Evolutionary conservation across 208 protist genomes (phyloP), one percentile per base, ranked within the genome.

Genomic region (Trichomonas tenax): DNA sequence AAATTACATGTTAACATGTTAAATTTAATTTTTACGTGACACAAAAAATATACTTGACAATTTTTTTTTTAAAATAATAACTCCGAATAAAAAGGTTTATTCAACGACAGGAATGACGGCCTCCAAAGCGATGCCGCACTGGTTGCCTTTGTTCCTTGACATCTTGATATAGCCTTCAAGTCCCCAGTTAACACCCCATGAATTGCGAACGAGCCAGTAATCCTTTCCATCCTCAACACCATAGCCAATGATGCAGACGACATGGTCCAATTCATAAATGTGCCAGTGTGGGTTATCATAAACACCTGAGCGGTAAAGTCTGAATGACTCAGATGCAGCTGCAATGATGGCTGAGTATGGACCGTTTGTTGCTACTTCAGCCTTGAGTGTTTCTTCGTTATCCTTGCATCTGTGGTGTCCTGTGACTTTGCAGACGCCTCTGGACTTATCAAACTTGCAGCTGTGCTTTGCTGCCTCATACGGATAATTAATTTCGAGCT

Each of bases 191-290:
- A 17, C 9, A 26, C 97, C 97, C 96, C 96, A 97, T 31, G 96
- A 97, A 93, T 97, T 97, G 36, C 96, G 96, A 21, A 97, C 96
- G 26, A 96, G 23, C 96, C 96, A 96, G 51, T 96, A 96, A 31
- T 96, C 58, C n/a, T 36, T 38, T n/a, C 96, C 96, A 58, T 48
- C 31, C 8, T 63, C 58, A 21, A 21, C 26, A 46, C 96, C 96
- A 26, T 96, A 96, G 4, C 96, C 96, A 31, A 89, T 21, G 0
- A 44, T 6, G 41, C 2, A 1, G 0, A 97, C 96, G 38, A 44
- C 95, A 44, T 97, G 96, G 44, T 96, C 95, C 3, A 97, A 40
- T 0, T 49, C n/a, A 1, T 3, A 45, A n/a, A 9, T 9, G 34
- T 9, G 1, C 26, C 96, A 97, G 0, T 23, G 6, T 23, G 26